phyloP scores from a whole-genome alignment of 2,329 filamentous ascomycete genomes.

The Penicillium aurantiogriseum region DNA sequence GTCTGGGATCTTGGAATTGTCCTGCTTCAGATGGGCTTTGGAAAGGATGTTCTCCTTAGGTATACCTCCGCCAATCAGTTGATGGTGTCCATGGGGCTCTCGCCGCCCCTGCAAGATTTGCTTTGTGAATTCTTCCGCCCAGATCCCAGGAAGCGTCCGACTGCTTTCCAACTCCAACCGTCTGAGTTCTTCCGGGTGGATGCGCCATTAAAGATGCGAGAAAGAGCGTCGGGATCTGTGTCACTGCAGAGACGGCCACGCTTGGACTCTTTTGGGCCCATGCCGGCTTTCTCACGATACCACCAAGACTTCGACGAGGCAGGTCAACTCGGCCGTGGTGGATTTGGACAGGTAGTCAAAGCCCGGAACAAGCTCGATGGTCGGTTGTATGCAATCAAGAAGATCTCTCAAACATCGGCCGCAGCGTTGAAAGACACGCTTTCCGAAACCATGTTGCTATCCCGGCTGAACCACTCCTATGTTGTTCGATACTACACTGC shows the following conservation, averaged over 20 bases:
- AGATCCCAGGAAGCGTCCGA: slow-evolving; percentile 78
- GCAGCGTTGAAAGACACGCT: slow-evolving; percentile 62
- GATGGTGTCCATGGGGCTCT: slow-evolving; percentile 69
- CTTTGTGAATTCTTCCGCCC: slow-evolving; percentile 79
- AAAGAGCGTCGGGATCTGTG: slow-evolving; percentile 46
- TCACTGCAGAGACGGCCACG: slow-evolving; percentile 53
- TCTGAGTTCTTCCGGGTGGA: slow-evolving; percentile 49
- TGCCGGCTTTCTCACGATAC: slow-evolving; percentile 68
- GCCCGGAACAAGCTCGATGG: slow-evolving; percentile 92
- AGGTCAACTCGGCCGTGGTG: slow-evolving; percentile 83
- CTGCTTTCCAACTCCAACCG: slow-evolving; percentile 70
- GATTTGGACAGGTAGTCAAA: slow-evolving; percentile 94
- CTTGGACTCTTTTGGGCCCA: slow-evolving; percentile 61
- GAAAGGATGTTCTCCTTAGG: slow-evolving; percentile 69
- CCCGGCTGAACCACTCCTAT: slow-evolving; percentile 86
- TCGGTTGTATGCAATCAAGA: slow-evolving; percentile 93
- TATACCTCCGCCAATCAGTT: slow-evolving; percentile 77
- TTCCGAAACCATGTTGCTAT: slow-evolving; percentile 83
- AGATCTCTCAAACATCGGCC: slow-evolving; percentile 80
- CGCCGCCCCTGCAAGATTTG: slow-evolving; percentile 73
- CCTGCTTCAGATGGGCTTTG: slow-evolving; percentile 91
- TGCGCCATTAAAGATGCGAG: slow-evolving; percentile 37
- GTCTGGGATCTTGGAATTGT: slow-evolving; percentile 94
- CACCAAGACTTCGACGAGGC: slow-evolving; percentile 87
- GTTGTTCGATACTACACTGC: slow-evolving; percentile 91